Percentiles rank a stretch among this genome's conserved stretches.
These are phyloP conservation scores for Geotrichum siamense DNA, from an alignment of 1,139 yeast genomes.

Conservation along the genomic window DNA sequence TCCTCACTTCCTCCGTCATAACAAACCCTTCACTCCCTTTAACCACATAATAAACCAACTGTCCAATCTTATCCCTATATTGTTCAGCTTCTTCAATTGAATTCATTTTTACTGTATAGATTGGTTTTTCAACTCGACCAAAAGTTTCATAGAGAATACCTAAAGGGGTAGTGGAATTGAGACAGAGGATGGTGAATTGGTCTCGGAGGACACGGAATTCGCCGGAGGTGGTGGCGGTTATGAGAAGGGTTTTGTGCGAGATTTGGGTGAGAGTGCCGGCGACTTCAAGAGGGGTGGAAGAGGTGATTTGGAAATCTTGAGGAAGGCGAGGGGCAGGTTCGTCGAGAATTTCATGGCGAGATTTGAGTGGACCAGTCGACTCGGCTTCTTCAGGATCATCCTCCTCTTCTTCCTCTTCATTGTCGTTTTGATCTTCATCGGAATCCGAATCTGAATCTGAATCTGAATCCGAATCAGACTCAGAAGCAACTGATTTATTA, in stretches of 20 bases:
- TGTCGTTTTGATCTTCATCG: conserved; percentile 19
- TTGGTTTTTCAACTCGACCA: conserved; percentile 82
- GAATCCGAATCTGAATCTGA: conserved; percentile 19
- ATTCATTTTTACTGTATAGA: conserved; percentile 67
- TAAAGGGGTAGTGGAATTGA: conserved; percentile 61
- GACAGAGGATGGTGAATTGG: conserved; percentile 74
- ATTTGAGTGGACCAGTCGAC: conserved; percentile 57
- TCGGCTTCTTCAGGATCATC: conserved; percentile 25
- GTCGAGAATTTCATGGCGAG: conserved; percentile 68
- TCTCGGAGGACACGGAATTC: conserved; percentile 68
- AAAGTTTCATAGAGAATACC: conserved; percentile 87
- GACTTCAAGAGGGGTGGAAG: conserved; percentile 57
- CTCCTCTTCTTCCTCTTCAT: conserved; percentile 18
- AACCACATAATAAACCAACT: conserved; percentile 65
- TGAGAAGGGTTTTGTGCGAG: conserved; percentile 64
- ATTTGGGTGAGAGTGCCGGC: conserved; percentile 67
- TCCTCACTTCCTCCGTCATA: conserved; percentile 63
- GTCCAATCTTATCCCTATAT: conserved; percentile 46
- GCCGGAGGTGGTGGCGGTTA: conserved; percentile 73
- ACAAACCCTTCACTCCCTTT: conserved; percentile 66
- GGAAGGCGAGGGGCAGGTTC: conserved; percentile 67
- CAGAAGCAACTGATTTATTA: conserved; percentile 11
- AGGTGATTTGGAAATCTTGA: conserved; percentile 52
- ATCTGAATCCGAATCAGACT: conserved; percentile 14
- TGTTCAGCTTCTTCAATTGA: conserved; percentile 43